A percentile compares a stretch with the other conserved stretches of the same genome.
Conservation (phyloP, 2,329 filamentous ascomycete species). For the Pseudopyricularia javanii region DNA sequence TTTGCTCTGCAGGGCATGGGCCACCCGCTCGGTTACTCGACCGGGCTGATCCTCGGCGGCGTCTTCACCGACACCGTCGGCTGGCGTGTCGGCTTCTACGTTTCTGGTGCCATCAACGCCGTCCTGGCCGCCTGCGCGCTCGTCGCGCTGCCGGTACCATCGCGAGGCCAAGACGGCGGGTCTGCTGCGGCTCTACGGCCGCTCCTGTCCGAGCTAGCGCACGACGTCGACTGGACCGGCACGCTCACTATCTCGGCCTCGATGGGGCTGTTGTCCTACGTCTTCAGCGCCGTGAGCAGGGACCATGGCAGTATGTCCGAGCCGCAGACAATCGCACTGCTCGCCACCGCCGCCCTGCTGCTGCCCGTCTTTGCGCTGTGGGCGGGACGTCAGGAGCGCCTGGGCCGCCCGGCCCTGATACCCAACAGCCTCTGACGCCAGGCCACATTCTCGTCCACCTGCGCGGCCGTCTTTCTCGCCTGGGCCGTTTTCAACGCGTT, state of each 20-base stretch:
- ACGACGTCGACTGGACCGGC: slow-evolving; percentile 42
- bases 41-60: slow-evolving; percentile 23
- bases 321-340: slow-evolving; percentile 26
- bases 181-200: background rate
- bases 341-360: slow-evolving; percentile 27
- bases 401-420: slow-evolving; percentile 39
- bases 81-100: slow-evolving; percentile 33
- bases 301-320: slow-evolving; percentile 13
- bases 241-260: slow-evolving; percentile 29
- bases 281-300: slow-evolving; percentile 28
- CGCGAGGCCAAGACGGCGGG: slow-evolving; percentile 3
- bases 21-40: slow-evolving; percentile 31
- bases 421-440: slow-evolving; percentile 49
- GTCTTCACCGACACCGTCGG: background rate
- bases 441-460: slow-evolving; percentile 39
- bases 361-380: slow-evolving; percentile 40
- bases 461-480: slow-evolving; percentile 33
- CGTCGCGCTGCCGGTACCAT: slow-evolving; percentile 18
- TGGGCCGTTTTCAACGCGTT: slow-evolving; percentile 33
- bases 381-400: slow-evolving; percentile 35
- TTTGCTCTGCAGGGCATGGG: slow-evolving; percentile 32
- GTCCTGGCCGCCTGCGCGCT: slow-evolving; percentile 21
- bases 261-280: slow-evolving; percentile 36
- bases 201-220: slow-evolving; percentile 9
- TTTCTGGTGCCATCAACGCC: slow-evolving; percentile 22